A percentile compares a stretch with the other conserved stretches of the same genome.
These are phyloP conservation scores for Malassezia slooffiae DNA, from an alignment of 1,284 basidiomycete genomes.

Conservation along the genomic window DNA sequence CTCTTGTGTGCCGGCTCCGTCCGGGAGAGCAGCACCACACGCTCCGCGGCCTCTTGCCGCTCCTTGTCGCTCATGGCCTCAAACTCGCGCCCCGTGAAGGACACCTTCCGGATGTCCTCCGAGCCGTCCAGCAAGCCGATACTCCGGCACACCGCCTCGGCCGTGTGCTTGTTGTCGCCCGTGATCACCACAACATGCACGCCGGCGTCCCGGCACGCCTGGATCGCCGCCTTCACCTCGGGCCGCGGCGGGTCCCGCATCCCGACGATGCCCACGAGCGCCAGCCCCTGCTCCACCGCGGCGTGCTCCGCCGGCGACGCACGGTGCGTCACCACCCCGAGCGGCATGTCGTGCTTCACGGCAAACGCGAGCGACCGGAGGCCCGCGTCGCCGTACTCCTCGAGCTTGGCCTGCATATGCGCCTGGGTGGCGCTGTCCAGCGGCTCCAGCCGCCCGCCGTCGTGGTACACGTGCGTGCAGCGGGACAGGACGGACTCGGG, in stretches of 20 bases:
- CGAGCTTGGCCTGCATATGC: constrained; percentile 57
- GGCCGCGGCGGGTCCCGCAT: constrained; percentile 98
- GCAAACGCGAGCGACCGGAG: constrained; percentile 85
- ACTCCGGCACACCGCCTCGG: constrained; percentile 88
- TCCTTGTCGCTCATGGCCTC: constrained; percentile 62
- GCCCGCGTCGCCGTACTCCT: constrained; percentile 66
- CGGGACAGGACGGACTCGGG: constrained; percentile 87
- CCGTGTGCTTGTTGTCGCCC: constrained; percentile 95
- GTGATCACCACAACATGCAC: constrained; percentile 96
- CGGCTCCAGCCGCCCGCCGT: constrained; percentile 26
- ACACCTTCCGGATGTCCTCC: constrained; percentile 53
- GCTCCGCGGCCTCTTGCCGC: constrained; percentile 74
- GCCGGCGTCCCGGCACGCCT: constrained; percentile 80
- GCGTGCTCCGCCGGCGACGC: constrained; percentile 61
- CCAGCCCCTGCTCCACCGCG: constrained; percentile 66
- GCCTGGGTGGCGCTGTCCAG: constrained; percentile 55
- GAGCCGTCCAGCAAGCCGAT: constrained; percentile 74
- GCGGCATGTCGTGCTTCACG: constrained; percentile 58
- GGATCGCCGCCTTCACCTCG: constrained; percentile 75
- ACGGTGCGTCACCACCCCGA: constrained; percentile 51
- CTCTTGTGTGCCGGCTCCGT: constrained; percentile 93
- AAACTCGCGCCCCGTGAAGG: constrained; percentile 84
- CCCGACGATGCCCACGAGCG: constrained; percentile 86
- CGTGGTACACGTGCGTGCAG: constrained; percentile 63
- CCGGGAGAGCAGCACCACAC: constrained; percentile 77